phyloP scores from a whole-genome alignment of 371 early-diverging fungal genomes.

The Rhizopus sp. region DNA sequence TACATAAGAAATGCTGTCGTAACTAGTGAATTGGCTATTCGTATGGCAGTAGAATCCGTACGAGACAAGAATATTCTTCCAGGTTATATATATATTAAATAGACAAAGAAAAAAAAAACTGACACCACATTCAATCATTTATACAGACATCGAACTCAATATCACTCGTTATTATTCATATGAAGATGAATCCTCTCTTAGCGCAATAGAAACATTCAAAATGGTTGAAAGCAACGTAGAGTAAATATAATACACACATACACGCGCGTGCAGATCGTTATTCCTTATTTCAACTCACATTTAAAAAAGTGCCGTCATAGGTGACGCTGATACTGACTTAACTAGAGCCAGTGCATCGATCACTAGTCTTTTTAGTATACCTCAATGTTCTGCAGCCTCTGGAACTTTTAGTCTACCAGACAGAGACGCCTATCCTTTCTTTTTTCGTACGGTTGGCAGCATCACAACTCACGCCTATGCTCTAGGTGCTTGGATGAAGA shows the following conservation, averaged over 20 bases:
- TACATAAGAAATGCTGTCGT: slow-evolving; percentile 34
- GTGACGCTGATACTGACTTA: slow-evolving; percentile 37
- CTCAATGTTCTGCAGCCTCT: slow-evolving; percentile 45
- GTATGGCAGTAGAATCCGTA: slow-evolving; percentile 29
- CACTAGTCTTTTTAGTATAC: slow-evolving; percentile 35
- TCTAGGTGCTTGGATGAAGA: slow-evolving; percentile 34
- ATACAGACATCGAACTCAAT: slow-evolving; percentile 34
- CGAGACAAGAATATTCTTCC: slow-evolving; percentile 20
- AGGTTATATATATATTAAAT: slow-evolving; percentile 21
- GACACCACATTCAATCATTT: background rate
- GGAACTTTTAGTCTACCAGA: slow-evolving; percentile 32
- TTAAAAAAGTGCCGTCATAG: slow-evolving; percentile 41
- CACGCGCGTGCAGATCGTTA: background rate
- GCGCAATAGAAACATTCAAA: slow-evolving; percentile 32
- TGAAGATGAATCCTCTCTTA: slow-evolving; percentile 24
- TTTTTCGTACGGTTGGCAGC: slow-evolving; percentile 42
- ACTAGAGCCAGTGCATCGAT: slow-evolving; percentile 40
- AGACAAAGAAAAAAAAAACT: background rate
- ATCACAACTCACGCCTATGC: slow-evolving; percentile 31
- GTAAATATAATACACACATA: slow-evolving; percentile 17
- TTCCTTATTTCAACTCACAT: background rate
- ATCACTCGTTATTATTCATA: slow-evolving; percentile 36
- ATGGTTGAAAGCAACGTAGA: slow-evolving; percentile 35
- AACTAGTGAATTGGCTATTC: slow-evolving; percentile 36
- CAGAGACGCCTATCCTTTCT: slow-evolving; percentile 38